Conservation (phyloP, 2,329 filamentous ascomycete genomes). For the Venturia aucupariae region DNA sequence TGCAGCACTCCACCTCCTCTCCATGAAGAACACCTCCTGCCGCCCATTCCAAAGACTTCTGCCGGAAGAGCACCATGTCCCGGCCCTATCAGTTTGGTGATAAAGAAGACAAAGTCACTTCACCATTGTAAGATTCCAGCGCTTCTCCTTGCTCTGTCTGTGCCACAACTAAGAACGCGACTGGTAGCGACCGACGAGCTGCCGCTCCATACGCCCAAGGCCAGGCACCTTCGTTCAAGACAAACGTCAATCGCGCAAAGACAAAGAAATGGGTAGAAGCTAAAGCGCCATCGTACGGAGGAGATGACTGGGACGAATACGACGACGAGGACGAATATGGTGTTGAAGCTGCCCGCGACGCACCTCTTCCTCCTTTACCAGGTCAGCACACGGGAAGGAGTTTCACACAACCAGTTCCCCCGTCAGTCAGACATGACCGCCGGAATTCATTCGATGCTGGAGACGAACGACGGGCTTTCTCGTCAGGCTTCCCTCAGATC, state of each 20-base stretch:
- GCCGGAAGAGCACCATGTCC: constrained; percentile 22
- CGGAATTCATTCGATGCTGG: constrained; percentile 46
- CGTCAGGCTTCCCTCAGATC: constrained; percentile 1
- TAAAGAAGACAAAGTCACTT: constrained; percentile 22
- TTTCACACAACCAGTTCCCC: constrained; percentile 31
- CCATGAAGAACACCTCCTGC: not conserved
- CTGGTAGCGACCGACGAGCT: constrained; percentile 23
- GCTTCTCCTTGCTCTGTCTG: constrained; percentile 8
- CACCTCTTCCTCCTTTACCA: constrained; percentile 32
- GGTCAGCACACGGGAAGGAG: constrained; percentile 33
- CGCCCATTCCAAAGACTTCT: not conserved
- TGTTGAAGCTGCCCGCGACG: constrained; percentile 36
- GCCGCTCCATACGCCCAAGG: constrained; percentile 22
- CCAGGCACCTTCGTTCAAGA: constrained; percentile 56
- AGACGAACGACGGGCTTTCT: constrained; percentile 45
- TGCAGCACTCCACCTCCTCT: not conserved
- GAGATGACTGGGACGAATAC: constrained; percentile 80
- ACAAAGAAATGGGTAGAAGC: constrained; percentile 95
- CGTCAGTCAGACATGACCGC: constrained; percentile 18
- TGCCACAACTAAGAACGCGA: not conserved
- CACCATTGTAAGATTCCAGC: constrained; percentile 17
- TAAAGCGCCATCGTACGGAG: constrained; percentile 77
- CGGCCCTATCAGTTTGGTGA: constrained; percentile 32
- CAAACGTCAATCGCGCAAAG: constrained; percentile 80
- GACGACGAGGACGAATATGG: constrained; percentile 49